Evolutionary conservation across 176 grass and related monocot species (phyloP), one percentile per base, ranked within the genome.

Genomic region (Paspalum notatum): DNA sequence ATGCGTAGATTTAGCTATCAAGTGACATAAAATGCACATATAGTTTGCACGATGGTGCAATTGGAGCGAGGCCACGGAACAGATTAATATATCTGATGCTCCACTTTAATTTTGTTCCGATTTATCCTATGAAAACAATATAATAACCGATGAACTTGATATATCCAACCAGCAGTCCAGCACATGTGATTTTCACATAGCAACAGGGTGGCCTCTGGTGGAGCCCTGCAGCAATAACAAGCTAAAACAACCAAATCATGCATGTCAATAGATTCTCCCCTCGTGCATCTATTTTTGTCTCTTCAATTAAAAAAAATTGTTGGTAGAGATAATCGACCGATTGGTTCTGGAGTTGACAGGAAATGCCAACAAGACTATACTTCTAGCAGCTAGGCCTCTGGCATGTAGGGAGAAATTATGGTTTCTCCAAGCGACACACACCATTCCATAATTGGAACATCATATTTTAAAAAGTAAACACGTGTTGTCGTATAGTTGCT

Each of bases 121-220:
- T 50, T 62, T 72, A 62, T 75, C 20, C 14, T 43, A 27, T 5
- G 50, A 61, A 32, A 82, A 68, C 5, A 26, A 44, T 27, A 68
- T 3, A 26, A 44, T 27, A 20, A 44, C 44, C 16, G 15, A 60
- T 51, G 37, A 7, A 12, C 17, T 56, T 3, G 15, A 24, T 53
- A 79, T 40, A 16, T 71, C 71, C 32, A 37, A 85, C 8, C 47
- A 42, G 48, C 38, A 46, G 55, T 79, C 8, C 47, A 42, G 48
- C 38, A 46, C 46, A 72, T 72, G 75, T 55, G 67, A 79, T 71
- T 55, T 79, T 46, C 57, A 72, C 10, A 64, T n/a, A 73, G 24
- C 65, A 46, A 13, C 49, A 66, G 20, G 20, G 59, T 80, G 83
- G 24, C 58, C 67, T 80, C 16, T 79, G 48, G 17, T n/a, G n/a